Evolutionary conservation across 495 filamentous ascomycete species (phyloP).

Genomic region (Arthonia radiata): DNA sequence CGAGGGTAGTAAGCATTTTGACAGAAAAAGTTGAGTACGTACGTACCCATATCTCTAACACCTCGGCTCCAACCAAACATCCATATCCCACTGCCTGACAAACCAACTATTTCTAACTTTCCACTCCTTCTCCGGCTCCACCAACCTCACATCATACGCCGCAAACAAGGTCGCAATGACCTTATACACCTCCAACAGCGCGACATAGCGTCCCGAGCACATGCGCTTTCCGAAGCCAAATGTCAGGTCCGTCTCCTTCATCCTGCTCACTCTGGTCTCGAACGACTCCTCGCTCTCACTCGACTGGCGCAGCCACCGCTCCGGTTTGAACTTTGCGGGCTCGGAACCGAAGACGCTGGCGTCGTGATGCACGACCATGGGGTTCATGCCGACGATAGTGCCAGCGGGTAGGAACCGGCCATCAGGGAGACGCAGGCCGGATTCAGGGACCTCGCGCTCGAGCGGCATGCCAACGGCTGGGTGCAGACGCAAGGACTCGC

Average conservation of each 20-base stretch:
- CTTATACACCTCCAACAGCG: no score
- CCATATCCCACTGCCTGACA: constrained; percentile 39
- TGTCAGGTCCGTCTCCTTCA: no score
- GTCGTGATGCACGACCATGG: constrained; percentile 2
- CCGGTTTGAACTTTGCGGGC: constrained; percentile 30
- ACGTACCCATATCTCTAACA: no score
- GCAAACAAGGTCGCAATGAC: no score
- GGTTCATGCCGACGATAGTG: constrained; percentile 5
- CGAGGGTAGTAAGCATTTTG: no score
- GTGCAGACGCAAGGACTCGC: constrained; percentile 3
- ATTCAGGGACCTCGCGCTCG: constrained; percentile 6
- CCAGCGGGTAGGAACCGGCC: constrained; percentile 15
- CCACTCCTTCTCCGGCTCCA: constrained; percentile 35
- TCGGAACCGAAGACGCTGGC: constrained; percentile 11
- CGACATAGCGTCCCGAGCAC: no score
- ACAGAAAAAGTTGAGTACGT: no score
- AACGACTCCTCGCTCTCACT: no score
- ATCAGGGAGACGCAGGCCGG: constrained; percentile 13
- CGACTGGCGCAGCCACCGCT: constrained; percentile 33
- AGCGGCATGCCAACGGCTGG: constrained; percentile 4
- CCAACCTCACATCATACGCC: no score
- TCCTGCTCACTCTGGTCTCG: no score
- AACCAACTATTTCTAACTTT: constrained; percentile 49
- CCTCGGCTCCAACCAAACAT: no score
- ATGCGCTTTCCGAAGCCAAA: no score